phyloP scores from a whole-genome alignment of 345 rosid genomes.

The Draba incana region DNA sequence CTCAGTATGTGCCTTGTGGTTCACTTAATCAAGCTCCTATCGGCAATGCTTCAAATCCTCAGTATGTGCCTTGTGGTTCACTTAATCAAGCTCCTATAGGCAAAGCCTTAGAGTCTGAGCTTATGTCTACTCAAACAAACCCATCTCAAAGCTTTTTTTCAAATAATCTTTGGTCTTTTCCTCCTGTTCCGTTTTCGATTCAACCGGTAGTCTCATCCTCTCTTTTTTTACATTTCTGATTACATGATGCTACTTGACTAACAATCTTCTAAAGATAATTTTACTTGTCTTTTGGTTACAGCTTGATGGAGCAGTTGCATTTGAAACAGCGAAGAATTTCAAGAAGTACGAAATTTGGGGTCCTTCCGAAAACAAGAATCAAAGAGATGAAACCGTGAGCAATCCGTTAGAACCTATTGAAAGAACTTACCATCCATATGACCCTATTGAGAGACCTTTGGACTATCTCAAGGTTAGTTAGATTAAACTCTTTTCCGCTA shows the following conservation, averaged over 20 bases:
- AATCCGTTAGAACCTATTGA: constrained; percentile 41
- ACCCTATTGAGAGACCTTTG: constrained; percentile 41
- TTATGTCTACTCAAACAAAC: neutral
- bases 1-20: neutral
- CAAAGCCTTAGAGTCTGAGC: neutral
- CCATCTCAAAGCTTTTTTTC: constrained; percentile 5
- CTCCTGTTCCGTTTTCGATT: too few species aligned
- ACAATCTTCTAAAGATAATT: neutral
- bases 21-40: neutral
- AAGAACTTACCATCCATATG: constrained; percentile 41
- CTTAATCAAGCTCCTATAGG: constrained; percentile 2
- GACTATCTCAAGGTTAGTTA: constrained; percentile 46
- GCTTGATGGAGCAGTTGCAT: constrained; percentile 47
- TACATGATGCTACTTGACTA: neutral
- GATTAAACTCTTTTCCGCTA: neutral
- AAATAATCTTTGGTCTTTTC: too few species aligned
- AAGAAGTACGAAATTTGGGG: constrained; percentile 56
- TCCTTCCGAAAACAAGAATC: constrained; percentile 37
- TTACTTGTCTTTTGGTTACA: constrained; percentile 26
- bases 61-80: neutral
- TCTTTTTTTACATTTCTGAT: neutral
- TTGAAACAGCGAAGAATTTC: constrained; percentile 54
- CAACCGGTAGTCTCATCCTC: constrained; percentile 1
- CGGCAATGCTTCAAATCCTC: neutral
- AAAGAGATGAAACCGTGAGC: constrained; percentile 37